These are phyloP conservation scores for Thielaviopsis euricoi DNA, from an alignment of 2,329 filamentous ascomycete species.

Conservation along the genomic window DNA sequence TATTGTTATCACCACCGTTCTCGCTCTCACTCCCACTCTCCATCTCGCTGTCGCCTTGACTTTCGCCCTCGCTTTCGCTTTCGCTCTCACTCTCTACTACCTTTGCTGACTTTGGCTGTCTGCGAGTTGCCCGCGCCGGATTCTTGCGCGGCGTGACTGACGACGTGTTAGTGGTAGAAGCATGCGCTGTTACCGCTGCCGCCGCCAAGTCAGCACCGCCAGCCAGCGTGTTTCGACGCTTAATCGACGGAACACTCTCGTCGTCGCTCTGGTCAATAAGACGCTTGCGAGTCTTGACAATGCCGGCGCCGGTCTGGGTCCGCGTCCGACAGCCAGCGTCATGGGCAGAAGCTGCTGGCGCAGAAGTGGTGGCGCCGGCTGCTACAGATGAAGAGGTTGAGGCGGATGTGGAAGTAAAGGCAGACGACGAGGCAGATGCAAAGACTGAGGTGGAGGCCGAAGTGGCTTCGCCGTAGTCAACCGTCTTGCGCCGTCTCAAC, in stretches of 20 bases:
- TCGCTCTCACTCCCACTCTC: background rate
- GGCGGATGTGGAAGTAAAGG: background rate
- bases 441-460: slow-evolving; percentile 16
- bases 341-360: background rate
- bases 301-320: slow-evolving; percentile 3
- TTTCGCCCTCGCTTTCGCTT: background rate
- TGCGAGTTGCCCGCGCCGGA: slow-evolving; percentile 6
- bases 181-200: background rate
- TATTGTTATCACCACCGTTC: background rate
- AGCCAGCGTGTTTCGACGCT: background rate
- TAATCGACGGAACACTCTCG: background rate
- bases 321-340: slow-evolving; percentile 8
- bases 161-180: background rate
- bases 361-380: no score
- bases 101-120: slow-evolving; percentile 1
- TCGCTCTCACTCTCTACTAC: slow-evolving; percentile 5
- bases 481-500: slow-evolving; percentile 36
- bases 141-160: slow-evolving; percentile 7
- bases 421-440: slow-evolving; percentile 14
- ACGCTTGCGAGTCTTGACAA: slow-evolving; percentile 8
- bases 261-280: slow-evolving; percentile 2
- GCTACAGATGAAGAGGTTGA: slow-evolving; percentile 17
- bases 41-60: background rate
- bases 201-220: background rate
- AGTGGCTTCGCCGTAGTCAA: slow-evolving; percentile 37